A percentile compares a stretch with the other conserved stretches of the same genome.
Evolutionary conservation across 202 grass and related monocot genomes (phyloP).

Genomic region (Eragrostis tef): DNA sequence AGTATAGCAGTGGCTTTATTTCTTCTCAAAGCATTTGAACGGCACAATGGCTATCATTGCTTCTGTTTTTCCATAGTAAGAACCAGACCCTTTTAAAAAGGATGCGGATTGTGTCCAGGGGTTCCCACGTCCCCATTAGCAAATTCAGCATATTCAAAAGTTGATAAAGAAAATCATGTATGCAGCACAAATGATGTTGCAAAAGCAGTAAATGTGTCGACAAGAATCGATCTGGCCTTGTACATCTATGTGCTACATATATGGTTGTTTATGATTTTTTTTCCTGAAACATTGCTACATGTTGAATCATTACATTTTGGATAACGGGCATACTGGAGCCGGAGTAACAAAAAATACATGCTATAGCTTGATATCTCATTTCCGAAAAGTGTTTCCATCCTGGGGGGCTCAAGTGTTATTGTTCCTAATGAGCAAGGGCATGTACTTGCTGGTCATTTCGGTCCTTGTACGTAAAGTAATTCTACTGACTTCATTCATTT

Average conservation of each 20-base stretch:
- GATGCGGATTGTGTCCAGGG: background rate
- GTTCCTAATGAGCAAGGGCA: slow-evolving; percentile 1
- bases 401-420: background rate
- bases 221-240: background rate
- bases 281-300: background rate
- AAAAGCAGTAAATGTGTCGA: no score
- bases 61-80: no score
- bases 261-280: no score
- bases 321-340: background rate
- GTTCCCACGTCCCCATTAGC: background rate
- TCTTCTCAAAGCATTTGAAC: no score
- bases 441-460: background rate
- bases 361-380: slow-evolving; percentile 11
- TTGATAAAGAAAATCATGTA: background rate
- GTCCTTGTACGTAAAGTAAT: background rate
- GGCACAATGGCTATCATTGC: no score
- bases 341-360: background rate
- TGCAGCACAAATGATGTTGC: no score
- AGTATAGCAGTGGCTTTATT: background rate
- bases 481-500: background rate
- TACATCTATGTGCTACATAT: background rate
- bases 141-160: background rate
- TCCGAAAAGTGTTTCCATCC: background rate
- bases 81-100: background rate
- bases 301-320: background rate